A percentile compares a stretch with the other conserved stretches of the same genome.
These are phyloP conservation scores for Nymphaea thermarum DNA, from an alignment of 164 flowering plant genomes.

Conservation along the genomic window DNA sequence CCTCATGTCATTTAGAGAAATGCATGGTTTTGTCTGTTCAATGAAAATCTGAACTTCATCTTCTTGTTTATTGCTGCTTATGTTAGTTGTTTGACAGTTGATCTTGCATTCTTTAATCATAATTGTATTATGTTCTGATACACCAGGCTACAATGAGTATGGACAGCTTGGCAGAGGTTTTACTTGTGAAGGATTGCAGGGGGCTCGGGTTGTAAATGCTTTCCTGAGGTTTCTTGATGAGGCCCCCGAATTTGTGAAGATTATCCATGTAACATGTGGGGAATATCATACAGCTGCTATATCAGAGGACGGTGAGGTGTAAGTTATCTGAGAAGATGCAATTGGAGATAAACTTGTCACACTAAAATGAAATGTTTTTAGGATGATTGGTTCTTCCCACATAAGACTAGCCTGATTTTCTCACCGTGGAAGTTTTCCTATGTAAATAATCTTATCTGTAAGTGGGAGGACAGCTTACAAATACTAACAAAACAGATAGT, in stretches of 20 bases:
- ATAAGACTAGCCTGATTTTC: no score
- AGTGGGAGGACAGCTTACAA: no score
- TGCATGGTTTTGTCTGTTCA: neutral
- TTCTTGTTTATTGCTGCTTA: neutral
- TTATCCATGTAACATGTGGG: constrained; percentile 86
- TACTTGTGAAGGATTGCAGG: constrained; percentile 94
- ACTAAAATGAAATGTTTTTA: neutral
- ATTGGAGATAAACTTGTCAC: neutral
- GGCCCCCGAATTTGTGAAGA: constrained; percentile 95
- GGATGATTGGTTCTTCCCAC: neutral
- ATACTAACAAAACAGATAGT: no score
- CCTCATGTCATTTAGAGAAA: neutral
- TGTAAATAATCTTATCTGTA: no score
- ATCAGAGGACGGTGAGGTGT: constrained; percentile 94
- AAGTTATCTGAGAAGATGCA: constrained; percentile 47
- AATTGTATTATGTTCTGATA: constrained; percentile 24
- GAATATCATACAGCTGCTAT: constrained; percentile 98
- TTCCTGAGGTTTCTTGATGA: constrained; percentile 86
- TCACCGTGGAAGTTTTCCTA: no score
- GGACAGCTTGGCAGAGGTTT: constrained; percentile 99
- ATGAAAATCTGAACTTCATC: neutral
- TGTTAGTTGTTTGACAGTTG: neutral
- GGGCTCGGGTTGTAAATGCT: constrained; percentile 66
- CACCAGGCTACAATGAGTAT: constrained; percentile 96
- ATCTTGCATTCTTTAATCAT: constrained; percentile 16